These are phyloP conservation scores for Dryas integrifolia DNA, from an alignment of 331 rosid species.

Conservation along the genomic window DNA sequence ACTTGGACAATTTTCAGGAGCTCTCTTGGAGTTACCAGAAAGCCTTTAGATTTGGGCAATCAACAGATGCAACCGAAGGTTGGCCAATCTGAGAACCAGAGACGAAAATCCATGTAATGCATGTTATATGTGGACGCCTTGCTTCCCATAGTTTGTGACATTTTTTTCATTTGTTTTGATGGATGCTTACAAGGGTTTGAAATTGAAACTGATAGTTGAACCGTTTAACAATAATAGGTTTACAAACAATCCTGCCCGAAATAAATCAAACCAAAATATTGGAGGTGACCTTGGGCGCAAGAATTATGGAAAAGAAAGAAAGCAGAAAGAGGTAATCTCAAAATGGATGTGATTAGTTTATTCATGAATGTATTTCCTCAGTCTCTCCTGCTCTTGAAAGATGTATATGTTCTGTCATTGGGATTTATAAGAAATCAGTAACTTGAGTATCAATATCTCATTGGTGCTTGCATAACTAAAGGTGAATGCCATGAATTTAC, in stretches of 20 bases:
- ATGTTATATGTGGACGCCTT: not conserved
- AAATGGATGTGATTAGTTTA: not conserved
- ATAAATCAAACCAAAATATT: constrained; percentile 5
- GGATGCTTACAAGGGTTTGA: constrained; percentile 8
- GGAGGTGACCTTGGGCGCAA: constrained; percentile 5
- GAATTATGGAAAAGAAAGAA: constrained; percentile 23
- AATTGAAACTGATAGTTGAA: constrained; percentile 2
- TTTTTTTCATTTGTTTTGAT: not conserved
- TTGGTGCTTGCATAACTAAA: too few species aligned
- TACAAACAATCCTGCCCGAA: constrained; percentile 4
- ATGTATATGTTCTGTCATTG: not conserved
- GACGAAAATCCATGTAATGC: constrained; percentile 18
- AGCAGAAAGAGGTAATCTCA: constrained; percentile 22
- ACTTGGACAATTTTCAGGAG: constrained; percentile 5
- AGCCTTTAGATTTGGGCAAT: not conserved
- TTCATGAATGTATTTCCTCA: not conserved
- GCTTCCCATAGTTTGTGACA: not conserved
- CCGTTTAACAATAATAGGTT: constrained; percentile 9
- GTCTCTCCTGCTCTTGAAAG: not conserved
- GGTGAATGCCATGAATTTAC: too few species aligned
- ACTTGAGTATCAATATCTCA: not conserved
- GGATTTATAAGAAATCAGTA: not conserved
- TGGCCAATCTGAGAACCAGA: constrained; percentile 15
- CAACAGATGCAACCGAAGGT: constrained; percentile 7
- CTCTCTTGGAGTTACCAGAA: constrained; percentile 16